These are phyloP conservation scores for Dictyostelium firmibasis DNA, from an alignment of 78 protist genomes.

Conservation along the genomic window DNA sequence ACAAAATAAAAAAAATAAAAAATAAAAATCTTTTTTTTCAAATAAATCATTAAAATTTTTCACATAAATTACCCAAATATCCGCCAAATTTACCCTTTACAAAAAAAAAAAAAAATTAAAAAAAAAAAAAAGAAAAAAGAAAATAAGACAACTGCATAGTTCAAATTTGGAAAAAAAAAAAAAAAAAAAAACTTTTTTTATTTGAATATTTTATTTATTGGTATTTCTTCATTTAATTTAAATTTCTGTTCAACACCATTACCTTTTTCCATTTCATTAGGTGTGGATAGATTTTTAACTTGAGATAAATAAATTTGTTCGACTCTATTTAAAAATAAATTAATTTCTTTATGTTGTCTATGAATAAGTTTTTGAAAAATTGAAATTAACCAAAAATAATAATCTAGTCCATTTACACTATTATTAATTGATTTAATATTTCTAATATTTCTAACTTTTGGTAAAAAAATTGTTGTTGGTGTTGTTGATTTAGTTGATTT, in stretches of 20 bases:
- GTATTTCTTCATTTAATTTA: not conserved
- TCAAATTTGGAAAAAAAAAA: not conserved
- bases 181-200: not conserved
- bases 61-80: not conserved
- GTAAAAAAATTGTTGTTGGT: not conserved
- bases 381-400: not conserved
- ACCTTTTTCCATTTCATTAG: not conserved
- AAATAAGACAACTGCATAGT: too few species aligned
- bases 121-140: too few species aligned
- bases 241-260: not conserved
- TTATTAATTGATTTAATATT: not conserved
- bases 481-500: not conserved
- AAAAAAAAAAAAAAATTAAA: not conserved
- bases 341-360: constrained; percentile 10
- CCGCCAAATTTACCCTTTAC: not conserved
- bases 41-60: too few species aligned
- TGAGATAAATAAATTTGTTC: constrained; percentile 4
- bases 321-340: not conserved
- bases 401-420: not conserved
- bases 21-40: not conserved
- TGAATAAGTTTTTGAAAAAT: not conserved
- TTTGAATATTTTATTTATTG: not conserved
- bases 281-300: not conserved
- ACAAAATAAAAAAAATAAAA: not conserved
- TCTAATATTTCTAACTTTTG: not conserved